Conservation (phyloP, 805 yeast genomes). For the Groenewaldozyma tartarivorans region DNA sequence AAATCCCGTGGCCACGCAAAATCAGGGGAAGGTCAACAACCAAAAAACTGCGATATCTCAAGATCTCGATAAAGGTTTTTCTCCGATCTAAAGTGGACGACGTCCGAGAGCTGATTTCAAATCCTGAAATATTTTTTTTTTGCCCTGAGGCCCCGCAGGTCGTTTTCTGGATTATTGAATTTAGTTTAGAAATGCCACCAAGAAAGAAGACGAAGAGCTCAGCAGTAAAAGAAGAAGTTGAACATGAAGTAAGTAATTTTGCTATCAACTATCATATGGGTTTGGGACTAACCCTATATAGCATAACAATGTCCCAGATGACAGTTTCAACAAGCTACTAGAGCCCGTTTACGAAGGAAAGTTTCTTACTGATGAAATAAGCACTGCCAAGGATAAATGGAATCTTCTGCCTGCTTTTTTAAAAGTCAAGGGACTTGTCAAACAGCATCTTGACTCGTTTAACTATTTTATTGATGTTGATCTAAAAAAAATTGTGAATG, state of each 20-base stretch:
- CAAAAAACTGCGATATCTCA: too few species aligned
- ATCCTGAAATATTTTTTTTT: too few species aligned
- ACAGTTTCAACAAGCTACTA: conserved; percentile 56
- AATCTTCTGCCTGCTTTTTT: conserved; percentile 89
- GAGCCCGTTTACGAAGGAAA: conserved; percentile 83
- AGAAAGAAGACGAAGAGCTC: too few species aligned
- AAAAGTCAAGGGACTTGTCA: conserved; percentile 91
- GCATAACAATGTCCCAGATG: conserved; percentile 13
- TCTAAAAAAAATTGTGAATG: conserved; percentile 81
- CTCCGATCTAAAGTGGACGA: too few species aligned
- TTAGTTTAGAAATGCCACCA: too few species aligned
- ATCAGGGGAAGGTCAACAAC: too few species aligned
- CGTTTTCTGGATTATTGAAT: too few species aligned
- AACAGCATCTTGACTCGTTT: conserved; percentile 97
- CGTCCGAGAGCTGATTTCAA: too few species aligned
- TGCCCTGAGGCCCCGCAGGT: too few species aligned
- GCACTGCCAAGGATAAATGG: conserved; percentile 90
- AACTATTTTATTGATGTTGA: conserved; percentile 93
- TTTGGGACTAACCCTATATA: background rate
- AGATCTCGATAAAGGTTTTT: too few species aligned
- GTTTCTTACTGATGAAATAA: conserved; percentile 73
- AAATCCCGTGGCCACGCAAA: too few species aligned
- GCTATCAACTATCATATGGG: background rate
- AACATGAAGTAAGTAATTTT: background rate
- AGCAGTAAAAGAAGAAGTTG: background rate